Evolutionary conservation across 768 basidiomycete genomes (phyloP).

Genomic region (Russula ochroleuca): DNA sequence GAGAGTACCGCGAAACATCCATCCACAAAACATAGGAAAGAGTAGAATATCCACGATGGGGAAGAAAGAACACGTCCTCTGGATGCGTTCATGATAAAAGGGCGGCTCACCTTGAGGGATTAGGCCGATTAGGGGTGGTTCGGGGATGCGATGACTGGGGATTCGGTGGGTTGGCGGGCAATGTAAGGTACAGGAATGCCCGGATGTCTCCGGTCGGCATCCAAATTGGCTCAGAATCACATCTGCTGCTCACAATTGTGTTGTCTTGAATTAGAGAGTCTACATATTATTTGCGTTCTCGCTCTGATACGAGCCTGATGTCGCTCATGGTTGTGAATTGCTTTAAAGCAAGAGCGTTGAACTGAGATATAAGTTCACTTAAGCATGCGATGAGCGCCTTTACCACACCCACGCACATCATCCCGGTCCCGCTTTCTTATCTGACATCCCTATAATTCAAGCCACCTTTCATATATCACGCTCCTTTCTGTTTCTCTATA

Average conservation of each 20-base stretch:
- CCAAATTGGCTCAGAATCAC: background rate
- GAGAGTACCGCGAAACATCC: slow-evolving; percentile 25
- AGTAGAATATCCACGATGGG: slow-evolving; percentile 20
- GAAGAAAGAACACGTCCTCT: slow-evolving; percentile 1
- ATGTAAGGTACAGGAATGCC: background rate
- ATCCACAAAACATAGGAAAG: slow-evolving; percentile 24
- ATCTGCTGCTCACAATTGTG: background rate
- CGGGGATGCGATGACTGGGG: slow-evolving; percentile 7
- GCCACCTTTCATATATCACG: slow-evolving; percentile 15
- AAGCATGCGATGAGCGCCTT: slow-evolving; percentile 10
- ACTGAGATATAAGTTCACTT: background rate
- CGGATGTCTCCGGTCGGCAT: slow-evolving; percentile 23
- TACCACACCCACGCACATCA: slow-evolving; percentile 12
- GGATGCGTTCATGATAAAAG: slow-evolving; percentile 30
- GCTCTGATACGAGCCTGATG: slow-evolving; percentile 4
- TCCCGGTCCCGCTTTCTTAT: slow-evolving; percentile 15
- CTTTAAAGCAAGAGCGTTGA: background rate
- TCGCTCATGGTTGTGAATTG: slow-evolving; percentile 3
- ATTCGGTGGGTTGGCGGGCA: background rate
- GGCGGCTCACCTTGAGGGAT: slow-evolving; percentile 58
- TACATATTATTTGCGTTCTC: background rate
- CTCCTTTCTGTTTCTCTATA: slow-evolving; percentile 23
- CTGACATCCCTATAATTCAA: slow-evolving; percentile 25
- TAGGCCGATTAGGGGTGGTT: slow-evolving; percentile 33
- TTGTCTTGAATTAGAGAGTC: background rate